phyloP scores from a whole-genome alignment of 2,329 filamentous ascomycete species.

The Diaporthe helianthi region DNA sequence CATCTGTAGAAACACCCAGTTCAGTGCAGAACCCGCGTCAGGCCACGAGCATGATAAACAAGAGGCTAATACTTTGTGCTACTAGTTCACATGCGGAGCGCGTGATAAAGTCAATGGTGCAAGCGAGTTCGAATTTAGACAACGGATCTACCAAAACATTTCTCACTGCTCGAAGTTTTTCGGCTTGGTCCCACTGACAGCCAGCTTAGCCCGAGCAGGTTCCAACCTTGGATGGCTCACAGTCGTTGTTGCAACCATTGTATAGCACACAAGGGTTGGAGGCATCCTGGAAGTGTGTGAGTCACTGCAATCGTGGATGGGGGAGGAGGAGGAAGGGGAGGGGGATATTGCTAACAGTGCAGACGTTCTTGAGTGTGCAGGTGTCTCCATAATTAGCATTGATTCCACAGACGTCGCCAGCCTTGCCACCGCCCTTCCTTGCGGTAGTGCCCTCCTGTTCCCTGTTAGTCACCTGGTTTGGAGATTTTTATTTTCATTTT shows the following conservation, averaged over 20 bases:
- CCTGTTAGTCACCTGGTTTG: too few species aligned
- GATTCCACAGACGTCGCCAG: neutral
- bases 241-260: conserved; percentile 28
- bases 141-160: neutral
- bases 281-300: neutral
- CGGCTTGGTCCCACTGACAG: neutral
- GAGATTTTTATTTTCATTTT: too few species aligned
- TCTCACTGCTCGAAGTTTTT: neutral
- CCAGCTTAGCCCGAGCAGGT: conserved; percentile 2
- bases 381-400: conserved; percentile 40
- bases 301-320: too few species aligned
- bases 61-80: fast-evolving
- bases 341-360: neutral
- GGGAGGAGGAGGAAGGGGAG: too few species aligned
- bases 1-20: too few species aligned
- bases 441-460: neutral
- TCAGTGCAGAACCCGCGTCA: fast-evolving
- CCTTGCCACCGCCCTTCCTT: neutral
- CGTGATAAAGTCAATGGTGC: neutral
- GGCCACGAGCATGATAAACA: too few species aligned
- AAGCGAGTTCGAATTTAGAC: neutral
- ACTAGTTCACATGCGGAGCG: neutral
- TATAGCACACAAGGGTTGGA: conserved; percentile 27
- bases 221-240: conserved; percentile 21
- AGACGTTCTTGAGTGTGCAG: conserved; percentile 30